Evolutionary conservation across 2,329 filamentous ascomycete genomes (phyloP).

Genomic region (Lasiodiplodia sp.): DNA sequence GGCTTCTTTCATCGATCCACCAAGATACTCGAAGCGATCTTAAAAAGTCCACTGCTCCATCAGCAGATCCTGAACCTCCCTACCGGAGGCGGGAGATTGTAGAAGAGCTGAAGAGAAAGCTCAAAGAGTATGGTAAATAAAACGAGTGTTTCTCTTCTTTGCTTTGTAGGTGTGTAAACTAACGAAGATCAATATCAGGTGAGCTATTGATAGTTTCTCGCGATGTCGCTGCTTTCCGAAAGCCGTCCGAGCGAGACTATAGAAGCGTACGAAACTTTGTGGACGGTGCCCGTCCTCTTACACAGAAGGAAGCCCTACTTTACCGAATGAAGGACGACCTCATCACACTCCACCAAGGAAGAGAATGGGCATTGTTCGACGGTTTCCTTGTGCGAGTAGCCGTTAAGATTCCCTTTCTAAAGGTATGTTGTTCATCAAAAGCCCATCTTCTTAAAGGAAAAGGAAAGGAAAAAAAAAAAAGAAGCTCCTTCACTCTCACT

Average conservation of each 20-base stretch:
- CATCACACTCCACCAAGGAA: not conserved
- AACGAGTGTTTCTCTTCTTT: too few species aligned
- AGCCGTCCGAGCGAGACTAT: not conserved
- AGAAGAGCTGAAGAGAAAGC: not conserved
- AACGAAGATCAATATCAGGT: not conserved
- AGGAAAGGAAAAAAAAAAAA: not conserved
- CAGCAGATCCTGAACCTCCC: not conserved
- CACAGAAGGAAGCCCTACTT: not conserved
- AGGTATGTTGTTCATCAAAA: not conserved
- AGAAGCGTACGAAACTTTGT: not conserved
- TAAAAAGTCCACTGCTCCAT: too few species aligned
- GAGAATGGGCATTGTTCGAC: not conserved
- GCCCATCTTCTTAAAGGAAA: not conserved
- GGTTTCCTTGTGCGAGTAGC: not conserved
- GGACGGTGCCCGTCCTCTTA: not conserved
- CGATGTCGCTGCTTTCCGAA: not conserved
- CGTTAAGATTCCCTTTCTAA: not conserved
- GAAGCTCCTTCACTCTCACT: too few species aligned
- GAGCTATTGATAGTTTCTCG: not conserved
- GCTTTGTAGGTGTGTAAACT: too few species aligned
- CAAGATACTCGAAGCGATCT: not conserved
- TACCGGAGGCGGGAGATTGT: not conserved
- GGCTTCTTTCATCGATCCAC: not conserved
- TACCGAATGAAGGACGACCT: not conserved
- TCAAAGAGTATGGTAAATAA: not conserved